Conservation (phyloP, 2,329 filamentous ascomycete genomes). For the Aspergillus sp. region DNA sequence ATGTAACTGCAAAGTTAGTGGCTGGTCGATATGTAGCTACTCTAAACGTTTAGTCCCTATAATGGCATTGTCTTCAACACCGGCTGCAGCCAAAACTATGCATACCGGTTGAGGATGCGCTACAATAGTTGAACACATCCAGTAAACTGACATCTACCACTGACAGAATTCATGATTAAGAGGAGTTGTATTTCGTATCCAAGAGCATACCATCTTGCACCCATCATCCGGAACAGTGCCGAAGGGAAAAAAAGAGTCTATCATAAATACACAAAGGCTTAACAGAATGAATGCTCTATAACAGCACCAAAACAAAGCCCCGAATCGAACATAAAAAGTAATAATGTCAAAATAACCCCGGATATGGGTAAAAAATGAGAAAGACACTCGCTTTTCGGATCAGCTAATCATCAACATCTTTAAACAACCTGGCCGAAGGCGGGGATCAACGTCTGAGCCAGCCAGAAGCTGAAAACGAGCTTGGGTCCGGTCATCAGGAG, state of each 20-base stretch:
- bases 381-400: constrained; percentile 19
- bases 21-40: no score
- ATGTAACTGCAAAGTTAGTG: no score
- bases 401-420: constrained; percentile 19
- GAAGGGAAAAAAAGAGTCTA: constrained; percentile 16
- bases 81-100: no score
- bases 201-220: constrained; percentile 13
- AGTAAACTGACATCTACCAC: no score
- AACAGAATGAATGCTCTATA: constrained; percentile 26
- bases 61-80: no score
- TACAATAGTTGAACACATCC: background rate
- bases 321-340: constrained; percentile 13
- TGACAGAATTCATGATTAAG: constrained; percentile 16
- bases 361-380: constrained; percentile 6
- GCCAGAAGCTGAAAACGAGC: constrained; percentile 99
- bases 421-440: constrained; percentile 74
- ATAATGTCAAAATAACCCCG: background rate
- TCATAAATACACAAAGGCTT: constrained; percentile 23
- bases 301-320: constrained; percentile 14
- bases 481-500: constrained; percentile 98
- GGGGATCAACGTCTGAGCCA: constrained; percentile 96
- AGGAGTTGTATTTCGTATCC: constrained; percentile 19
- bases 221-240: constrained; percentile 8
- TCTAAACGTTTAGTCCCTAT: no score
- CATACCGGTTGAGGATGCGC: no score